These are phyloP conservation scores for Ogataea hybrid DNA, from an alignment of 1,139 yeast species.

Conservation along the genomic window DNA sequence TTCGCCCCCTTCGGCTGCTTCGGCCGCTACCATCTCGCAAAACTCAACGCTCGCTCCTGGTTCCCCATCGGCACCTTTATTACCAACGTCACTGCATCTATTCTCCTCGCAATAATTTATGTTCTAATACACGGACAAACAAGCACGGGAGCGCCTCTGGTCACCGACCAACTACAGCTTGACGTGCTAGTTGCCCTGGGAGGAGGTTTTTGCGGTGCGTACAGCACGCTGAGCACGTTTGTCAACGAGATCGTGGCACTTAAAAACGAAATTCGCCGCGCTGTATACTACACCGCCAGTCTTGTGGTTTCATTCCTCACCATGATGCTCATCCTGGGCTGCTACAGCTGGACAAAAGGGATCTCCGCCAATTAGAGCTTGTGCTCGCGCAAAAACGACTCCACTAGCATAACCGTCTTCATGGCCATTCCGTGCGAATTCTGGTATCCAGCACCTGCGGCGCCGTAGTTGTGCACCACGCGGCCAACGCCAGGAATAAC, in stretches of 20 bases:
- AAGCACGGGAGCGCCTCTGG: constrained; percentile 25
- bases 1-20: constrained; percentile 72
- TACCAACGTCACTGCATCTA: constrained; percentile 62
- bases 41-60: constrained; percentile 35
- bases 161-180: constrained; percentile 40
- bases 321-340: constrained; percentile 49
- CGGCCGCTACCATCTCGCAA: constrained; percentile 54
- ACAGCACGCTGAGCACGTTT: constrained; percentile 79
- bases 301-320: constrained; percentile 39
- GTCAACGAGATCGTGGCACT: constrained; percentile 59
- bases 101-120: constrained; percentile 53
- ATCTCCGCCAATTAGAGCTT: constrained; percentile 6
- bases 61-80: constrained; percentile 76
- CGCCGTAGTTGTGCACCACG: constrained; percentile 47
- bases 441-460: constrained; percentile 56
- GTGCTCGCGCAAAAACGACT: constrained; percentile 6
- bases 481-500: constrained; percentile 14
- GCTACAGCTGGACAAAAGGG: constrained; percentile 52
- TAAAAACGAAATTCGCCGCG: constrained; percentile 18
- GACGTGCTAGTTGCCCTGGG: constrained; percentile 56
- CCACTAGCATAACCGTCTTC: constrained; percentile 31
- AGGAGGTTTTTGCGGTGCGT: constrained; percentile 74
- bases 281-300: constrained; percentile 29
- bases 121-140: constrained; percentile 48
- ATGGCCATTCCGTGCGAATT: constrained; percentile 35